These are phyloP conservation scores for Neofusicoccum sp. DNA, from an alignment of 2,329 filamentous ascomycete species.

Conservation along the genomic window DNA sequence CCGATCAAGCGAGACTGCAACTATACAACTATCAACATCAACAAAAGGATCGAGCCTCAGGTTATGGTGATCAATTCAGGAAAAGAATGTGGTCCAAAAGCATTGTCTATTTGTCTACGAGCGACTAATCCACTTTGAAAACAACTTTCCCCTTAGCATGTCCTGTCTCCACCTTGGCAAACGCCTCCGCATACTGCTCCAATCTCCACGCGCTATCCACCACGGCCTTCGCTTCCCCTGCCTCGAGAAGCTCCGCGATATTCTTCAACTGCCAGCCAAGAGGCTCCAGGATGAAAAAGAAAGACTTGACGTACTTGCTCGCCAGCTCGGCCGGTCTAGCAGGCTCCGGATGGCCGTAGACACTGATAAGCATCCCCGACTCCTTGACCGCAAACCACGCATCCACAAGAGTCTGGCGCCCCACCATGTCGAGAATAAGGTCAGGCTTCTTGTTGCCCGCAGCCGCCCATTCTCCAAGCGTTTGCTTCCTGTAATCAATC, in stretches of 20 bases:
- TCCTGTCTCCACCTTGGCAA: constrained; percentile 35
- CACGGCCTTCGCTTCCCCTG: constrained; percentile 31
- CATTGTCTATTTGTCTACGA: too few relatives aligned
- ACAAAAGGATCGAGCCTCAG: too few relatives aligned
- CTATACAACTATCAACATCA: too few relatives aligned
- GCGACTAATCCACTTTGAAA: neutral
- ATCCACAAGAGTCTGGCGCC: constrained; percentile 38
- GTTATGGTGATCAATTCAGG: too few relatives aligned
- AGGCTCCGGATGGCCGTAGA: constrained; percentile 23
- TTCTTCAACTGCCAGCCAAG: constrained; percentile 33
- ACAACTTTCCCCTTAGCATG: constrained; percentile 42
- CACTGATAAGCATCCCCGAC: constrained; percentile 36
- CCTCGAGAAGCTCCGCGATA: constrained; percentile 39
- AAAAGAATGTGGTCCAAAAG: too few relatives aligned
- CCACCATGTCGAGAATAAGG: constrained; percentile 43
- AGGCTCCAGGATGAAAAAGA: constrained; percentile 43
- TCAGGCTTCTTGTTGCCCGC: constrained; percentile 32
- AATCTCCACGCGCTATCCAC: constrained; percentile 43
- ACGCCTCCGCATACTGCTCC: constrained; percentile 37
- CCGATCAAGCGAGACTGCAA: too few relatives aligned
- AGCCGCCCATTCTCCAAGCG: constrained; percentile 28
- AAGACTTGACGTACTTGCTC: constrained; percentile 27
- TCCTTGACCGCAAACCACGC: constrained; percentile 41
- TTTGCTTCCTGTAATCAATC: constrained; percentile 33
- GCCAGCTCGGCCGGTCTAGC: constrained; percentile 27